phyloP scores from a whole-genome alignment of 768 basidiomycete species.

The Pleurotus salmoneostramineus region DNA sequence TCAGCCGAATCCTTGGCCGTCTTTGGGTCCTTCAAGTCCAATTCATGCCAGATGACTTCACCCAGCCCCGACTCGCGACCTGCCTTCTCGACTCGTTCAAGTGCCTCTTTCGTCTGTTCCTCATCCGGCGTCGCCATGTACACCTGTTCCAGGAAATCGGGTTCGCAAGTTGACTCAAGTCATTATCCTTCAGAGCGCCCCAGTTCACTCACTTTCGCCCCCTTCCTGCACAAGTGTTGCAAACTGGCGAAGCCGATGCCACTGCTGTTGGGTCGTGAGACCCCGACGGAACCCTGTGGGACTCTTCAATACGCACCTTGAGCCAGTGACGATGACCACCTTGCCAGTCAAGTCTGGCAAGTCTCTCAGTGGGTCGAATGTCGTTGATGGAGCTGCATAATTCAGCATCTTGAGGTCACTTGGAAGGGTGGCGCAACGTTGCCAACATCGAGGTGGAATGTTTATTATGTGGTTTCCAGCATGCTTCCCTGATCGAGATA shows the following conservation, averaged over 20 bases:
- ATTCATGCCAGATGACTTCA: conserved; percentile 23
- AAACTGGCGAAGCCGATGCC: conserved; percentile 35
- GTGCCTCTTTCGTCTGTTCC: conserved; percentile 23
- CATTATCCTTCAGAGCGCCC: too few species aligned
- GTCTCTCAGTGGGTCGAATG: conserved; percentile 28
- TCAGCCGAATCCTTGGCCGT: conserved; percentile 28
- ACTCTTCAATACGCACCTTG: conserved; percentile 26
- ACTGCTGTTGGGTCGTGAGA: conserved; percentile 19
- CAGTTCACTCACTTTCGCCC: conserved; percentile 34
- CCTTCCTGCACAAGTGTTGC: conserved; percentile 31
- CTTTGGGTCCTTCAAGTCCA: conserved; percentile 35
- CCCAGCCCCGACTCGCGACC: conserved; percentile 25
- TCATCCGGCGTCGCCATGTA: conserved; percentile 30
- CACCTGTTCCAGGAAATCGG: conserved; percentile 9
- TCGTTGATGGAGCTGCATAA: conserved; percentile 1
- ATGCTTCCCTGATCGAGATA: too few species aligned
- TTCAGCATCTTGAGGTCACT: neutral
- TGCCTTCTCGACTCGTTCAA: conserved; percentile 27
- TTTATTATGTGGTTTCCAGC: too few species aligned
- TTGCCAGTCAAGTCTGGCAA: conserved; percentile 42
- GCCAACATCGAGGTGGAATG: too few species aligned
- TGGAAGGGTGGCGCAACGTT: too few species aligned
- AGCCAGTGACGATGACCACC: conserved; percentile 47
- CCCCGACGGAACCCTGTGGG: neutral
- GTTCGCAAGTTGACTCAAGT: neutral